Evolutionary conservation across 768 basidiomycete species (phyloP), one percentile per base, ranked within the genome.

Genomic region (Lactarius pseudohatsudake): DNA sequence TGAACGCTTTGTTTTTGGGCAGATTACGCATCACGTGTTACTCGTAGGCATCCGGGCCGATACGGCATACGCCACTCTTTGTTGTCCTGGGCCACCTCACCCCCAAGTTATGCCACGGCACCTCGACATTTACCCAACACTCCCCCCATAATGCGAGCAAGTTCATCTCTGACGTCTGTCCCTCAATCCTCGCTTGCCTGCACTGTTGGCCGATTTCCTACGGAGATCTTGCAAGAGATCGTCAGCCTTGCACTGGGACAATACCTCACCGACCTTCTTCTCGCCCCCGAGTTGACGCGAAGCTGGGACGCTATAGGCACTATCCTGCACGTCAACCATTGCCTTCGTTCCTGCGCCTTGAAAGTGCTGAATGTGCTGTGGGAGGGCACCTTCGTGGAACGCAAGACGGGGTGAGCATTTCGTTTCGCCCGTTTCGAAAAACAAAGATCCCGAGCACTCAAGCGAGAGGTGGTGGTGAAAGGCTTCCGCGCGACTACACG

Each of bases 191-290:
- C 13, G 18, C 34, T 36, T n/a, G 7, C 56, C n/a, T 18, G 0
- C 55, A 11, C 16, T 34, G 32, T 56, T 18, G 30, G 34, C 38
- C 60, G 34, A 30, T 40, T 62, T 28, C 62, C 62, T 40, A 54
- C 62, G 26, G 62, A 62, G 62, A 50, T 62, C 13, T 53, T 62
- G 13, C 34, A 62, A n/a, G 32, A 62, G 26, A 38, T 62, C 53
- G 34, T 62, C 34, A 62, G 22, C n/a, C 62, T 34, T 36, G 3
- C 62, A 16, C 50, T 62, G n/a, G 62, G 62, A 40, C 47, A 56
- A 36, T 62, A 62, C 40, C 62, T 62, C 28, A 54, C 50, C 36
- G 62, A 62, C n/a, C 40, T 62, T 30, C 36, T 62, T n/a, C 62
- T 62, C 36, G 53, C 53, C 20, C 62, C 62, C n/a, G 62, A 55